phyloP scores from a whole-genome alignment of 495 filamentous ascomycete genomes.

The Lophium mytilinum region DNA sequence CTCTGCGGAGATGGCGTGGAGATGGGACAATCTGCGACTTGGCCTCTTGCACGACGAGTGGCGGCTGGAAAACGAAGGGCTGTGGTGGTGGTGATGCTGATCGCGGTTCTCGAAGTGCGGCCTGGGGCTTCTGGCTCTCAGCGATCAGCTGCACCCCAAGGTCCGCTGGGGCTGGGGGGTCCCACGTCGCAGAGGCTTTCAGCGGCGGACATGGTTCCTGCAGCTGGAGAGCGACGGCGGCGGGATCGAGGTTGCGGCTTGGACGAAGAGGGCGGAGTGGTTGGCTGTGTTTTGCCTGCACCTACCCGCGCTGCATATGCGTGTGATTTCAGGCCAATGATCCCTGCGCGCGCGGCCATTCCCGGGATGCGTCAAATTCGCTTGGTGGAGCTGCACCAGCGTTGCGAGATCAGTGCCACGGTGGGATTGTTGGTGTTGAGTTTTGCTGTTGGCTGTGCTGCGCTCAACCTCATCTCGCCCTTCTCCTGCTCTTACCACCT shows the following conservation, averaged over 20 bases:
- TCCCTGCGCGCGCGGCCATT: constrained; percentile 14
- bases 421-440: background rate
- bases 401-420: background rate
- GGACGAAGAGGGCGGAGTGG: constrained; percentile 1
- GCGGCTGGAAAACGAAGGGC: background rate
- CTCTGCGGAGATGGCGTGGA: background rate
- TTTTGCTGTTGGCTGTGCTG: background rate
- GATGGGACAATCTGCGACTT: background rate
- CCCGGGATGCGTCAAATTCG: background rate
- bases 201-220: constrained; percentile 26
- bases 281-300: constrained; percentile 24
- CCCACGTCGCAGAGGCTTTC: background rate
- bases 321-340: constrained; percentile 15
- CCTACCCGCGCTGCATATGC: constrained; percentile 27
- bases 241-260: background rate
- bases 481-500: background rate
- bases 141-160: background rate
- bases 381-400: background rate
- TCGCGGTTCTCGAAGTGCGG: background rate
- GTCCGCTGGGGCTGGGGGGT: background rate
- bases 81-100: background rate
- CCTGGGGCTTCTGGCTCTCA: background rate
- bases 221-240: constrained; percentile 22
- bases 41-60: background rate
- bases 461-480: background rate